Evolutionary conservation across 1,284 basidiomycete genomes (phyloP), one percentile per base, ranked within the genome.

Genomic region (Ustilago sp.): DNA sequence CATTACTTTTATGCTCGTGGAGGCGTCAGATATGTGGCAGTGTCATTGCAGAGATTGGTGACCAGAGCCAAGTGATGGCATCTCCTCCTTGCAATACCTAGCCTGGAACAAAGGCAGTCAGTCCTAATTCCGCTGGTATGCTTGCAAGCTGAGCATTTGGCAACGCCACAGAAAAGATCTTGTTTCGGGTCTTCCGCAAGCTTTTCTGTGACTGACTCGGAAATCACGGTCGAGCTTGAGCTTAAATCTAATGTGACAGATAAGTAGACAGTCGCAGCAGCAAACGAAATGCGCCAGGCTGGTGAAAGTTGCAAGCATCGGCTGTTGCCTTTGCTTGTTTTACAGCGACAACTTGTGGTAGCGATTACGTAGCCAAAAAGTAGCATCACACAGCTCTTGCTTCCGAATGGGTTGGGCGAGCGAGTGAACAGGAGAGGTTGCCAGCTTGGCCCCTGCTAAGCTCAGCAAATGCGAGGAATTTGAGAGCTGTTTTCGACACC

Each of bases 201-300:
- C 31, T 23, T 13, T 32, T 32, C 15, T 36, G 34, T 36, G 3
- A 35, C 12, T 31, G 23, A 15, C 34, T 28, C 13, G 7, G 31
- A 34, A 8, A 57, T 47, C 12, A 48, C 23, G 31, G 11, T 48
- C 19, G 12, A 50, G 19, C 34, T 59, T 36, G 35, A 50, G 45
- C 57, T 59, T 59, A 45, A 23, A 34, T 23, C 19, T 35, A 36
- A 45, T 32, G 36, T 54, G 52, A 54, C 48, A 19, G 43, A 13
- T 4, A 19, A 8, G 17, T 35, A n/a, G 41, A 23, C 15, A 9
- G 34, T 38, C 32, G 15, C 36, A 41, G 38, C 31, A 50, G 48
- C 48, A 32, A 50, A 50, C 23, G 48, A 50, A 13, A 7, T 45
- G 1, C 19, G n/a, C 28, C 23, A 32, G 23, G 28, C 13, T 32